phyloP scores from a whole-genome alignment of 371 early-diverging fungal species.

The Mycotypha africana region DNA sequence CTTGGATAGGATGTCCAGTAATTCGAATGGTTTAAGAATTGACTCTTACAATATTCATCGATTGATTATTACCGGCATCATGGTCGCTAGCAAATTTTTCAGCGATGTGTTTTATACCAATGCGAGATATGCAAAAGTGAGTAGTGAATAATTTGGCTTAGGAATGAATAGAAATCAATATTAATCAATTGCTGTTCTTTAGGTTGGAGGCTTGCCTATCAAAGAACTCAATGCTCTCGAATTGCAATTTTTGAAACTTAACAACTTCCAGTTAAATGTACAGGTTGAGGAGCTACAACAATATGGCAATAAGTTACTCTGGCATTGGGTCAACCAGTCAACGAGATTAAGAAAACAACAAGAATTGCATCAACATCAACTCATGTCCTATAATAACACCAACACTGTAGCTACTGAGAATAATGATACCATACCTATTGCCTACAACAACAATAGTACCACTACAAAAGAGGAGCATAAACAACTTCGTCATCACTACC shows the following conservation, averaged over 20 bases:
- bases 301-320: slow-evolving; percentile 65
- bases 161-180: too few relatives aligned
- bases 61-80: slow-evolving; percentile 71
- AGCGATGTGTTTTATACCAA: slow-evolving; percentile 87
- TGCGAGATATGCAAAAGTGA: slow-evolving; percentile 75
- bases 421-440: too few relatives aligned
- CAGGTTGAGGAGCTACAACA: slow-evolving; percentile 73
- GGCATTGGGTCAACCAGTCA: slow-evolving; percentile 37
- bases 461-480: too few relatives aligned
- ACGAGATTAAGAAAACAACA: too few relatives aligned
- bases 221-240: slow-evolving; percentile 89
- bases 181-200: too few relatives aligned
- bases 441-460: too few relatives aligned
- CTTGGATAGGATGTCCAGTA: slow-evolving; percentile 59
- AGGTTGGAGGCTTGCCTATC: slow-evolving; percentile 92
- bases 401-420: too few relatives aligned
- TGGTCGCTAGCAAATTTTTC: slow-evolving; percentile 76
- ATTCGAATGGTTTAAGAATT: slow-evolving; percentile 52
- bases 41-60: slow-evolving; percentile 84
- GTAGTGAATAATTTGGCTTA: too few relatives aligned
- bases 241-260: slow-evolving; percentile 67
- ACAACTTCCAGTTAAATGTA: slow-evolving; percentile 73
- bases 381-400: too few relatives aligned
- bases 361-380: too few relatives aligned
- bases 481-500: too few relatives aligned